Evolutionary conservation across 2,329 filamentous ascomycete genomes (phyloP).

Genomic region (Neurospora crassa): DNA sequence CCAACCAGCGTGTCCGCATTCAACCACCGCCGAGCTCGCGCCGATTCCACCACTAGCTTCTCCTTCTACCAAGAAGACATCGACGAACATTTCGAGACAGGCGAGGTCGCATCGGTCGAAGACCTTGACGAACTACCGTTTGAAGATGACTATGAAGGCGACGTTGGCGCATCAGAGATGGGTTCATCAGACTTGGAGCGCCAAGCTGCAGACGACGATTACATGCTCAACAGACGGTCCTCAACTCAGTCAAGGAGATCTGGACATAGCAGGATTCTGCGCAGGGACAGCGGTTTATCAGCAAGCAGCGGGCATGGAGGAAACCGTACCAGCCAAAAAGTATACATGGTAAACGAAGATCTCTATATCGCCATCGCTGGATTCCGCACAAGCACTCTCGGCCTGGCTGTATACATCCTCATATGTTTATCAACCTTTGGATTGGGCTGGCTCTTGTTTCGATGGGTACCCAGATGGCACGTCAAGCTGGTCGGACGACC

Average conservation of each 20-base stretch:
- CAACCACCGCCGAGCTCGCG: constrained; percentile 68
- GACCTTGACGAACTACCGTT: constrained; percentile 32
- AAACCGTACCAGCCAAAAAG: constrained; percentile 71
- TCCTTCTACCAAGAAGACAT: constrained; percentile 73
- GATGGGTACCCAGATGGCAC: constrained; percentile 86
- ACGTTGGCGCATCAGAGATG: constrained; percentile 27
- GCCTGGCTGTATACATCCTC: constrained; percentile 58
- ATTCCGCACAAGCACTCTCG: constrained; percentile 66
- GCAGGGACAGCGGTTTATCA: constrained; percentile 61
- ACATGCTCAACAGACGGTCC: constrained; percentile 48
- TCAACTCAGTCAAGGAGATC: constrained; percentile 50
- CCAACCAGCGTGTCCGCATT: constrained; percentile 91
- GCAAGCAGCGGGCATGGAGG: constrained; percentile 53
- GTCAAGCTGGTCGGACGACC: constrained; percentile 64
- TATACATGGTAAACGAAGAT: constrained; percentile 89
- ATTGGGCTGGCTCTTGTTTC: constrained; percentile 71
- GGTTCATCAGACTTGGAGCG: constrained; percentile 27
- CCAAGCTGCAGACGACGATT: constrained; percentile 29
- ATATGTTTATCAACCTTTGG: constrained; percentile 68
- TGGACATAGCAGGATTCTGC: constrained; percentile 55
- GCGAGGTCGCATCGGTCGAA: constrained; percentile 20
- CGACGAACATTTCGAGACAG: constrained; percentile 28
- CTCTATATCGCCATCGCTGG: constrained; percentile 89
- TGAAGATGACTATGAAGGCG: constrained; percentile 29
- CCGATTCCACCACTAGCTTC: constrained; percentile 82